phyloP scores from a whole-genome alignment of 305 asterid species.

The Vinca major region DNA sequence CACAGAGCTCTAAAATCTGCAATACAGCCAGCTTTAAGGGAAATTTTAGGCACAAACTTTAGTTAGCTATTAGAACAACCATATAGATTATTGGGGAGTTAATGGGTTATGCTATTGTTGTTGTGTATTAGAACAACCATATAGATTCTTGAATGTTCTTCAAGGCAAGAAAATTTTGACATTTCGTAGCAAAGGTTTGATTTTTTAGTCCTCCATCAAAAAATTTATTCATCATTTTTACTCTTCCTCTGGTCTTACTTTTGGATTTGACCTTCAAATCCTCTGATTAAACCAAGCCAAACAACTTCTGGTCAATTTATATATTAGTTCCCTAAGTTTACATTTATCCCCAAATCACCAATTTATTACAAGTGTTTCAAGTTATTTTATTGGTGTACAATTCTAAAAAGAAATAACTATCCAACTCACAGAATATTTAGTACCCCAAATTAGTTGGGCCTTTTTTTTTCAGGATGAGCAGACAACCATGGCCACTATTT shows the following conservation, averaged over 20 bases:
- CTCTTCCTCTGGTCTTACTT: too few relatives aligned
- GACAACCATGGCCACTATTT: not conserved
- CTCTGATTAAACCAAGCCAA: not conserved
- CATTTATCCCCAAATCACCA: too few relatives aligned
- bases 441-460: not conserved
- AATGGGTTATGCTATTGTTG: too few relatives aligned
- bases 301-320: too few relatives aligned
- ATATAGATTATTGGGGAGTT: not conserved
- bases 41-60: not conserved
- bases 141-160: not conserved
- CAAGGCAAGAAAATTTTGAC: not conserved
- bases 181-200: not conserved
- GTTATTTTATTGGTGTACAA: too few relatives aligned
- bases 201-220: not conserved
- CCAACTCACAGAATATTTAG: not conserved
- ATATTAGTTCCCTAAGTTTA: too few relatives aligned
- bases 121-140: not conserved
- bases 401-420: too few relatives aligned
- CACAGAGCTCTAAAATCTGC: not conserved
- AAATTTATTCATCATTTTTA: not conserved
- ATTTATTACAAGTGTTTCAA: too few relatives aligned
- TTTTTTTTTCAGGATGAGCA: not conserved
- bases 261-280: not conserved
- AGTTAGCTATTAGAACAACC: not conserved
- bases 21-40: not conserved